A percentile compares a stretch with the other conserved stretches of the same genome.
Evolutionary conservation across 352 stramenopile genomes (phyloP).

Genomic region (Phytophthora quininea): DNA sequence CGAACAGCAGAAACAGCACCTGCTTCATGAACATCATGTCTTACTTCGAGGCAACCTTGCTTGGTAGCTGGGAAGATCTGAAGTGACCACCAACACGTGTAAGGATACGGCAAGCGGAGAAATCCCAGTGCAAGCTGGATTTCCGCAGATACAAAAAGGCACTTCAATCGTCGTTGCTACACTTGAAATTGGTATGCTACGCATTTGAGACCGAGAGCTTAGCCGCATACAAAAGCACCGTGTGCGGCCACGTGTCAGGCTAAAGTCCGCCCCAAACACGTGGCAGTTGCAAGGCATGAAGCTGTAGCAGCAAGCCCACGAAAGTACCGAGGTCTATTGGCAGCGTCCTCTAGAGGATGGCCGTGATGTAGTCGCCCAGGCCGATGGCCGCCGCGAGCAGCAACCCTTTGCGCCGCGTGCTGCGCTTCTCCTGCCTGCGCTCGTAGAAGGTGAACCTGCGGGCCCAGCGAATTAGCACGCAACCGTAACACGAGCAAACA

Average conservation of each 20-base stretch:
- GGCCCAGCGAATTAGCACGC: neutral
- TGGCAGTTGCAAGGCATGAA: constrained; percentile 13
- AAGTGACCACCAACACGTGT: constrained; percentile 29
- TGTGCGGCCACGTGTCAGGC: neutral
- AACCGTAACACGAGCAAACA: neutral
- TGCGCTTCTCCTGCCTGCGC: constrained; percentile 59
- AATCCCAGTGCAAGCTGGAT: constrained; percentile 8
- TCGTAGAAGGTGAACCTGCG: constrained; percentile 63
- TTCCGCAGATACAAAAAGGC: constrained; percentile 20
- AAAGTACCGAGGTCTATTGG: neutral
- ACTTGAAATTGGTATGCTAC: constrained; percentile 2
- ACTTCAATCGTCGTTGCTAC: constrained; percentile 1
- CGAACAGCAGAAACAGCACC: constrained; percentile 53
- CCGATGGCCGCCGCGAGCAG: constrained; percentile 51
- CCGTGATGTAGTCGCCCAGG: constrained; percentile 61
- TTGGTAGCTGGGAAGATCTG: constrained; percentile 45
- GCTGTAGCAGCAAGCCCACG: neutral
- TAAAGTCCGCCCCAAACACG: constrained; percentile 11
- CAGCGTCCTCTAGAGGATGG: constrained; percentile 36
- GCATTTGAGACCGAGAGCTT: constrained; percentile 4
- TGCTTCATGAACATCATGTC: constrained; percentile 72
- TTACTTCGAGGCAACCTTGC: constrained; percentile 11
- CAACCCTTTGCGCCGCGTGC: constrained; percentile 60
- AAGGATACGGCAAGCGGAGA: neutral
- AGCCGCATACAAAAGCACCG: constrained; percentile 20